These are phyloP conservation scores for Plasmodium vinckei DNA, from an alignment of 169 alveolate genomes.

Conservation along the genomic window DNA sequence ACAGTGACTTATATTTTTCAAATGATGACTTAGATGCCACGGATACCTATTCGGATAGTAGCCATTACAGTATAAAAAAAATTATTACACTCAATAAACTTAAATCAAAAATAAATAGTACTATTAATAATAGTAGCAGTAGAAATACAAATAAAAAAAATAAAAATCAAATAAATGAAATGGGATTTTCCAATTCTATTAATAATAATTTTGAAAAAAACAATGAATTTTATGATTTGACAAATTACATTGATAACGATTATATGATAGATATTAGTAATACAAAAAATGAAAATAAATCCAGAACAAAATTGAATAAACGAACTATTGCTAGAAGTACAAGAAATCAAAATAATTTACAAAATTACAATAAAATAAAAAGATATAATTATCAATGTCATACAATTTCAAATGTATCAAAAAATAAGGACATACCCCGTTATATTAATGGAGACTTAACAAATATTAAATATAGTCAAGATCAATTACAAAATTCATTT, in stretches of 20 bases:
- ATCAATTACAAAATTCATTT: conserved; percentile 34
- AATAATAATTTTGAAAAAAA: not conserved
- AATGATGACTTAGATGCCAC: conserved; percentile 24
- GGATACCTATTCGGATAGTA: conserved; percentile 19
- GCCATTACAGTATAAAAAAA: not conserved
- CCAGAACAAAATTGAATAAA: not conserved
- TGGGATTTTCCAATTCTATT: not conserved
- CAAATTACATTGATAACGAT: not conserved
- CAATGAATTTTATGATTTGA: not conserved
- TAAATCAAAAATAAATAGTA: conserved; percentile 15
- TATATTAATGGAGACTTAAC: conserved; percentile 37
- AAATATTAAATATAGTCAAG: conserved; percentile 24
- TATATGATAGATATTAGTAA: too few relatives aligned
- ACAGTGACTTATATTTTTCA: conserved; percentile 47
- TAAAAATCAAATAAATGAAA: not conserved
- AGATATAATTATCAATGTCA: not conserved
- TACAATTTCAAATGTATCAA: not conserved
- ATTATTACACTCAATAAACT: conserved; percentile 18
- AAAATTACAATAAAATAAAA: not conserved
- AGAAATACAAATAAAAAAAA: conserved; percentile 4
- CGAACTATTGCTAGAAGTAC: not conserved
- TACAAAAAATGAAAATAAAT: not conserved
- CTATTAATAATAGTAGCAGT: not conserved
- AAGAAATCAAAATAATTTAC: not conserved
- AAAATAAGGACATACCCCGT: not conserved